These are phyloP conservation scores for Magnusiomyces magnusii DNA, from an alignment of 1,139 yeast genomes.

Conservation along the genomic window DNA sequence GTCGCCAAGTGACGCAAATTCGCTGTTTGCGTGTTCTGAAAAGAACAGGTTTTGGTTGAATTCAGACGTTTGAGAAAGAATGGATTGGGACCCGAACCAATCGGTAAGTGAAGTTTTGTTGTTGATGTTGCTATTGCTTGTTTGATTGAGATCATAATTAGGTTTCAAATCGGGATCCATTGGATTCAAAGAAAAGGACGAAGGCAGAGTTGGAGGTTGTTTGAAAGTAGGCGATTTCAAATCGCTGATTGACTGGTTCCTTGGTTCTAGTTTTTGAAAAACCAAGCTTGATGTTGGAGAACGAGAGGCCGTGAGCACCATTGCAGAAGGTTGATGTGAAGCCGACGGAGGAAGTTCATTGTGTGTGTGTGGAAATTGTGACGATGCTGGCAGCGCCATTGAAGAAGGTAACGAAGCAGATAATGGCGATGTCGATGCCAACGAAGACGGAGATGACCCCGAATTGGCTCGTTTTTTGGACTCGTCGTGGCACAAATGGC, in stretches of 20 bases:
- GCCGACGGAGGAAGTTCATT: slow-evolving; percentile 14
- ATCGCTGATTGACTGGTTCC: neutral
- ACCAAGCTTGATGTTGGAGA: slow-evolving; percentile 10
- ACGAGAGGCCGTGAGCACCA: slow-evolving; percentile 14
- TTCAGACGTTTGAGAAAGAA: slow-evolving; percentile 24
- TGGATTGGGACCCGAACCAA: slow-evolving; percentile 24
- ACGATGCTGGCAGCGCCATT: too few species aligned
- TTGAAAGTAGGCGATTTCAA: neutral
- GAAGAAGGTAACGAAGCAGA: neutral
- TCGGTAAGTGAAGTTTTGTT: slow-evolving; percentile 15
- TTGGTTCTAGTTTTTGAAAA: slow-evolving; percentile 12
- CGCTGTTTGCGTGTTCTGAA: slow-evolving; percentile 90
- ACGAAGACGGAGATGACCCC: too few species aligned
- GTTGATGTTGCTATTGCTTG: neutral
- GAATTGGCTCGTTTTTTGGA: slow-evolving; percentile 31
- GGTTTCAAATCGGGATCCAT: neutral
- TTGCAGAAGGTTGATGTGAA: slow-evolving; percentile 16
- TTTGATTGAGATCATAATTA: neutral
- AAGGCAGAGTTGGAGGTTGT: neutral
- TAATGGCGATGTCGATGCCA: neutral
- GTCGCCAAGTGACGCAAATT: slow-evolving; percentile 83
- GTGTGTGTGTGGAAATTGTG: too few species aligned
- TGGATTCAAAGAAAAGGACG: neutral
- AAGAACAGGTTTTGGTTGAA: slow-evolving; percentile 47
- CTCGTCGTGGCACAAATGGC: slow-evolving; percentile 83